These are phyloP conservation scores for Leptoxyphium fumago DNA, from an alignment of 2,329 filamentous ascomycete genomes.

Conservation along the genomic window DNA sequence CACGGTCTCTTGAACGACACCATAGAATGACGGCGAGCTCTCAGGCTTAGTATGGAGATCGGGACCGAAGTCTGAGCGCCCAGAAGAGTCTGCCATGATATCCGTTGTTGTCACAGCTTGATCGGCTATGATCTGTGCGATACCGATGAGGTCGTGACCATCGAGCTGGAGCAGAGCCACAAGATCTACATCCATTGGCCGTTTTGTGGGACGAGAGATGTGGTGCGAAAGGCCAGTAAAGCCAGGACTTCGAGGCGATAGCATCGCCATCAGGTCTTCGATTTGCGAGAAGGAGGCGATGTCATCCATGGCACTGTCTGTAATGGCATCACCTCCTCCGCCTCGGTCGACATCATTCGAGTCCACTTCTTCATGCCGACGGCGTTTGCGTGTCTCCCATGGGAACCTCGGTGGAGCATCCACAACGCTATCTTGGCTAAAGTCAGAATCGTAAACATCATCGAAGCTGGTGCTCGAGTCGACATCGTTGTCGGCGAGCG, in stretches of 20 bases:
- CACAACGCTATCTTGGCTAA: slow-evolving; percentile 6
- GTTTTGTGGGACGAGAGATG: not conserved
- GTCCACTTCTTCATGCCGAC: slow-evolving; percentile 4
- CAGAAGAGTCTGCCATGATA: not conserved
- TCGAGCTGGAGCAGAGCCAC: not conserved
- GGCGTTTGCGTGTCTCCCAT: slow-evolving; percentile 15
- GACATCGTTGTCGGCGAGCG: slow-evolving; percentile 21
- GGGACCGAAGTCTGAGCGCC: not conserved
- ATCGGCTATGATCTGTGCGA: slow-evolving; percentile 21
- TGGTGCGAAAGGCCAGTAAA: not conserved
- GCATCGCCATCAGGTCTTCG: not conserved
- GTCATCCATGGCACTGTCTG: not conserved
- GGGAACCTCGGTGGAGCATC: slow-evolving; percentile 11
- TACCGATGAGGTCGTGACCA: not conserved
- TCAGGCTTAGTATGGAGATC: not conserved
- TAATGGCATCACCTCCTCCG: not conserved
- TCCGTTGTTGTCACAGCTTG: slow-evolving; percentile 10
- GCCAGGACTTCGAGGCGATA: not conserved
- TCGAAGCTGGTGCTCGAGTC: slow-evolving; percentile 31
- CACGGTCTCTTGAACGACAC: not conserved
- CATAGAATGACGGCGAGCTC: not conserved
- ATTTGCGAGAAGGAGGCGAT: not conserved
- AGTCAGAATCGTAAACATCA: slow-evolving; percentile 11
- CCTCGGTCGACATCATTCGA: not conserved
- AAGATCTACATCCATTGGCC: not conserved